Percentiles rank a stretch among this genome's conserved stretches.
Evolutionary conservation across 164 flowering plant species (phyloP).

Genomic region (Platanus orientalis): DNA sequence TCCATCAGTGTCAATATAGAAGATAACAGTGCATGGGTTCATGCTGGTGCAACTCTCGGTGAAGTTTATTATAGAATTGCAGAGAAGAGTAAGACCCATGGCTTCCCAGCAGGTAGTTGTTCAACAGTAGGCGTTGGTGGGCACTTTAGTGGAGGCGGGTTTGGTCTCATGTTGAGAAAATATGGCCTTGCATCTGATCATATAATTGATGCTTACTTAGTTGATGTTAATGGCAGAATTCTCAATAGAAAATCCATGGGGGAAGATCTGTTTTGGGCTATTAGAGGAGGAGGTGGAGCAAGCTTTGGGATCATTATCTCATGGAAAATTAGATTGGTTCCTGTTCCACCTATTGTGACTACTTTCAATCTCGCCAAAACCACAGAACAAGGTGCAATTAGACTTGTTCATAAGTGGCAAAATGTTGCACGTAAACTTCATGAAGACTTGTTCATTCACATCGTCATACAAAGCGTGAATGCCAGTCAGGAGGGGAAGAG

Average conservation of each 20-base stretch:
- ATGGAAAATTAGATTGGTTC: neutral
- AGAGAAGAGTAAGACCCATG: neutral
- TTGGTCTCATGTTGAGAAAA: neutral
- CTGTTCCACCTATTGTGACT: conserved; percentile 1
- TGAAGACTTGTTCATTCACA: no score
- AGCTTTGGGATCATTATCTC: conserved; percentile 1
- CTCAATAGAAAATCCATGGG: no score
- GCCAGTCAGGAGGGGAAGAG: no score
- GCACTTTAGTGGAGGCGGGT: conserved; percentile 5
- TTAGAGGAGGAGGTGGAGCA: no score
- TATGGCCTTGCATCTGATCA: conserved; percentile 3
- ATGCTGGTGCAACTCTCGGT: conserved; percentile 2
- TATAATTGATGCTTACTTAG: neutral
- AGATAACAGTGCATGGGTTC: conserved; percentile 1
- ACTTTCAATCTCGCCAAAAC: no score
- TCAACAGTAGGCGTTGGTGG: no score
- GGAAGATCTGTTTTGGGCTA: no score
- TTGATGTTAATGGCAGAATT: neutral
- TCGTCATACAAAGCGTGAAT: no score
- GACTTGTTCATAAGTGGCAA: no score
- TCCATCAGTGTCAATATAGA: no score
- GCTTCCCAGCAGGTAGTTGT: neutral
- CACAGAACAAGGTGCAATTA: no score
- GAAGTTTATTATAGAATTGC: conserved; percentile 5
- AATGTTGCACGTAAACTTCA: no score